Base-by-base conservation (phyloP, 139 green algal species). In the Astrephomene gubernaculifera region DNA sequence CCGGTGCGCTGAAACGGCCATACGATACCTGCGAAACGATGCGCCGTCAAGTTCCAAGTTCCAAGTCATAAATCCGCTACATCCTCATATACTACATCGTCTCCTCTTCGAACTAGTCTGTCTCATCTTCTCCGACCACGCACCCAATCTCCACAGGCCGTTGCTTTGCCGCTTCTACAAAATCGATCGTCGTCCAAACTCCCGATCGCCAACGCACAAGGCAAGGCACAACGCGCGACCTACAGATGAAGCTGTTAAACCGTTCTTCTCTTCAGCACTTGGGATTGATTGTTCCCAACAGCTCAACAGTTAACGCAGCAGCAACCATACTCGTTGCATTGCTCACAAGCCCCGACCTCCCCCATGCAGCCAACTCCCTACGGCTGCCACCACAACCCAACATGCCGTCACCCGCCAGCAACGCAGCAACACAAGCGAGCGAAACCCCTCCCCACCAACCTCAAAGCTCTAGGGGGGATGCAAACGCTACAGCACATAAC, bases 401-500 rank as follows among this genome's bases (percentile, higher is more conserved):
- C 57, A 24, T n/a, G 22, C 19, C 22, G 9, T 17, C 12, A 21
- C 12, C n/a, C n/a, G 12, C 54, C 54, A 29, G 22, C 54, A 5
- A 21, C 54, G 54, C 54, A 21, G 17, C 54, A 21, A 65, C n/a
- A n/a, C n/a, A n/a, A n/a, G n/a, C n/a, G n/a, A n/a, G n/a, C n/a
- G n/a, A n/a, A 65, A 21, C 54, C 54, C 5, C 12, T 24, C 54
- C 5, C 54, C 12, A 21, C 12, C 12, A 21, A 24, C 12, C 14
- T 54, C 41, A 75, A 61, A 84, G 41, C 63, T 84, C 78, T 43
- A 84, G 79, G 43, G 79, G 79, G 44, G 79, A 45, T 14, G 79
- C 79, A 60, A 86, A 86, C 25, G 79, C 79, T 9, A 79, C 65
- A 1, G 79, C 79, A 65, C 79, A 86, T 45, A 86, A 39, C 25